A percentile compares a stretch with the other conserved stretches of the same genome.
Evolutionary conservation across 2,329 filamentous ascomycete genomes (phyloP).

Genomic region (Ophiostoma fasciatum): DNA sequence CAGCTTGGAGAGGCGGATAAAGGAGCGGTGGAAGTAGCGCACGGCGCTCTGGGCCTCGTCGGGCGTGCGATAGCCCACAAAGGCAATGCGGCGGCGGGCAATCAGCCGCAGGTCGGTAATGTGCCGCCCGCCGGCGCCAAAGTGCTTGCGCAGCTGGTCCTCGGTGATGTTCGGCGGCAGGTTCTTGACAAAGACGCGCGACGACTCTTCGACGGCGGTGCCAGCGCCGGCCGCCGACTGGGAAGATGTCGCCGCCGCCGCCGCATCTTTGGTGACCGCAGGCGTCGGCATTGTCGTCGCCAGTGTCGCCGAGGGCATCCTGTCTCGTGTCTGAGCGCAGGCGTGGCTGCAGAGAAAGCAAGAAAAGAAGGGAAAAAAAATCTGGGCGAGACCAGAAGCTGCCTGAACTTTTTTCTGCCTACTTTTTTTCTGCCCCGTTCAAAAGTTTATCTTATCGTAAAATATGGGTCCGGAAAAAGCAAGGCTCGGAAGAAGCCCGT

Average conservation of each 20-base stretch:
- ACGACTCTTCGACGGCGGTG: constrained; percentile 30
- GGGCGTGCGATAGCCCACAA: constrained; percentile 78
- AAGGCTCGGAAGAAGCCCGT: too few relatives aligned
- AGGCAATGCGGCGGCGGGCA: constrained; percentile 78
- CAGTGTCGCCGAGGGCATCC: constrained; percentile 7
- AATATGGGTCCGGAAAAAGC: too few relatives aligned
- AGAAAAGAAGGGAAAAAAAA: neutral
- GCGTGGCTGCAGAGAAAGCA: neutral
- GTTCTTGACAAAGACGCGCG: constrained; percentile 64
- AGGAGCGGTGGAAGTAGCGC: constrained; percentile 90
- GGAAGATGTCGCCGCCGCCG: neutral
- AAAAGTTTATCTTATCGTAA: too few relatives aligned
- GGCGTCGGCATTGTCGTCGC: constrained; percentile 1
- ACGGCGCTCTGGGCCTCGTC: constrained; percentile 71
- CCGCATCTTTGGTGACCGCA: neutral
- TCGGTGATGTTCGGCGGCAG: constrained; percentile 76
- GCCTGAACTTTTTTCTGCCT: too few relatives aligned
- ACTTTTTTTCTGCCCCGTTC: too few relatives aligned
- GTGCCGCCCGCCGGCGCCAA: constrained; percentile 53
- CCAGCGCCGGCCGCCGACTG: neutral
- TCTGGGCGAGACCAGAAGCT: too few relatives aligned
- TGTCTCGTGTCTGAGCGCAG: too few relatives aligned
- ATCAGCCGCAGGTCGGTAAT: constrained; percentile 91
- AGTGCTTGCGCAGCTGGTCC: constrained; percentile 78
- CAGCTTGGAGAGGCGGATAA: constrained; percentile 91